Evolutionary conservation across 768 basidiomycete species (phyloP).

Genomic region (Phaeotremella skinneri): DNA sequence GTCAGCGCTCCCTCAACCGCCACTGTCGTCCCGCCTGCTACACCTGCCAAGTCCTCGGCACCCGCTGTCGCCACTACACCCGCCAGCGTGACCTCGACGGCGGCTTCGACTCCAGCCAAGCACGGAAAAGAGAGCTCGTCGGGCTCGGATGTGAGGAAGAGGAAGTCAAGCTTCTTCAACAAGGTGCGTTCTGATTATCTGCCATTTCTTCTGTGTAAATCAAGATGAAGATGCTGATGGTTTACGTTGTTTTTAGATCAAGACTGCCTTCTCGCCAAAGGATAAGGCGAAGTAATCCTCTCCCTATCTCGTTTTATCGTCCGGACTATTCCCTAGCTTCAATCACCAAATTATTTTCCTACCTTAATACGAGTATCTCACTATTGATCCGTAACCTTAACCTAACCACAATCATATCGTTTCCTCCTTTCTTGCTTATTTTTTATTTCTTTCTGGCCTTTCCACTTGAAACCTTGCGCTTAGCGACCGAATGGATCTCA

Average conservation of each 20-base stretch:
- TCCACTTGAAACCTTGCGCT: not conserved
- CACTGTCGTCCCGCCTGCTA: slow-evolving; percentile 24
- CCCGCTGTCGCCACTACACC: slow-evolving; percentile 17
- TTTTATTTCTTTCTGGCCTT: slow-evolving; percentile 2
- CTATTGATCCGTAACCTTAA: too few species aligned
- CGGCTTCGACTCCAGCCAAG: slow-evolving; percentile 37
- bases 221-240: not conserved
- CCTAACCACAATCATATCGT: too few species aligned
- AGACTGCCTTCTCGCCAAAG: slow-evolving; percentile 1
- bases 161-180: slow-evolving; percentile 46
- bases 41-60: slow-evolving; percentile 12
- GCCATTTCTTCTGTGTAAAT: not conserved
- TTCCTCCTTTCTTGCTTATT: not conserved
- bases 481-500: too few species aligned
- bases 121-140: slow-evolving; percentile 19
- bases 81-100: slow-evolving; percentile 23
- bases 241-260: not conserved
- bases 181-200: slow-evolving; percentile 31
- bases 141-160: slow-evolving; percentile 38
- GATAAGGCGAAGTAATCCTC: too few species aligned
- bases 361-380: too few species aligned
- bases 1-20: slow-evolving; percentile 33
- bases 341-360: too few species aligned
- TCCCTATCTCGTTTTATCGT: too few species aligned
- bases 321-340: too few species aligned